Base-by-base conservation (phyloP, 140 eudicot genomes). In the Anethum foeniculum region DNA sequence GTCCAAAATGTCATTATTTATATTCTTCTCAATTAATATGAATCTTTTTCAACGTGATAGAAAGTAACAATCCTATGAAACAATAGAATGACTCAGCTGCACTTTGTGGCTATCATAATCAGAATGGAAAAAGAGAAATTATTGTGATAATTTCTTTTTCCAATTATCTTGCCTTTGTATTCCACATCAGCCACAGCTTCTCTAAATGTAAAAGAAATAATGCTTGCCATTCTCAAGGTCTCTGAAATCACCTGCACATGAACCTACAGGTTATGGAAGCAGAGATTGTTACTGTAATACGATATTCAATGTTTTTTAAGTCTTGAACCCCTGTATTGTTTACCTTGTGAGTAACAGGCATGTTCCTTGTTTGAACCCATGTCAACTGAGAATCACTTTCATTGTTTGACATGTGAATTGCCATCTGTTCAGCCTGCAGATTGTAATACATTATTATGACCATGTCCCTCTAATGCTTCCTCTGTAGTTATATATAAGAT, bases 201-300 rank as follows among this genome's bases (percentile, higher is more conserved):
- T 82, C 98, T 82, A 75, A 90, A 94, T 44, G 98, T 90, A 82
- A 90, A 94, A 6, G 98, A 92, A 68, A 94, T 92, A 68, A 94
- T 92, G 88, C 91, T 94, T 43, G 98, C 91, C 91, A 94, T 90
- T 80, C 98, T 94, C 80, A 92, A 84, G 86, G 90, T 92, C 91
- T 94, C 98, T 79, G 89, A 75, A 30, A 94, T 87, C 71, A 94
- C 88, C 98, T 93, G 88, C 88, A 64, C 80, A 60, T 34, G 43
- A 77, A 39, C 56, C 30, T 73, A 11, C 7, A 21, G 41, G 15
- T 62, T 62, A 73, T 41, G 27, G 38, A 34, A 34, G 3, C 38
- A 34, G 38, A 34, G 38, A 34, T 34, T 34, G 38, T 34, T 34
- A 34, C 38, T 34, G 38, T 34, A 34, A 34, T 34, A 44, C 46